A percentile compares a stretch with the other conserved stretches of the same genome.
These are phyloP conservation scores for Mitragyna speciosa DNA, from an alignment of 257 asterid genomes.

Conservation along the genomic window DNA sequence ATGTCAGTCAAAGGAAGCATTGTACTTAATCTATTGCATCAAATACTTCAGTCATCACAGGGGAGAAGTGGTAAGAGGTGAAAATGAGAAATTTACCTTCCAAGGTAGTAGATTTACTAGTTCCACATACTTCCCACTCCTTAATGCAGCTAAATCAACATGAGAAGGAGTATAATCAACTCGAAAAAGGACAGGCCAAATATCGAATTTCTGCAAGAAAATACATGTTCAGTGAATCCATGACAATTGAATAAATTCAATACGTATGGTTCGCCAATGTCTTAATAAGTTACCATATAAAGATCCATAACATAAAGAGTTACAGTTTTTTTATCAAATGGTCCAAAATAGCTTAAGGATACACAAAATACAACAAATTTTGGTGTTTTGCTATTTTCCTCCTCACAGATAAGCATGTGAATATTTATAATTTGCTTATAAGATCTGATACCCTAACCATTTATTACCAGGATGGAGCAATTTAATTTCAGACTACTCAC, in stretches of 20 bases:
- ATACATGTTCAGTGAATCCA: conserved; percentile 14
- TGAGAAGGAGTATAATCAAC: conserved; percentile 90
- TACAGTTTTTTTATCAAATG: background rate
- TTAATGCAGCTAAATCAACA: conserved; percentile 86
- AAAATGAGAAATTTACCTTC: conserved; percentile 62
- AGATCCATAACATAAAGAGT: background rate
- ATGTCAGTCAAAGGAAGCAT: background rate
- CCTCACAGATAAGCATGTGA: background rate
- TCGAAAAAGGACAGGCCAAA: conserved; percentile 73
- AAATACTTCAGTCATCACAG: background rate
- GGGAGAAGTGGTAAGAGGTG: background rate
- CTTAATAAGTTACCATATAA: background rate
- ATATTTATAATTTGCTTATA: background rate
- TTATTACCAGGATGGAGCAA: too few relatives aligned
- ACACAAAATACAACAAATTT: background rate
- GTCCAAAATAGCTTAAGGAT: background rate
- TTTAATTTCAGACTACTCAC: conserved; percentile 36
- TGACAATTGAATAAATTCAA: conserved; percentile 10
- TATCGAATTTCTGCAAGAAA: conserved; percentile 87
- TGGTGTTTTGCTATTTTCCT: background rate
- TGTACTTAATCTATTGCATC: background rate
- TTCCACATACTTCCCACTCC: conserved; percentile 96
- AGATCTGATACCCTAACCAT: background rate
- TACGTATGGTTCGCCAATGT: conserved; percentile 7
- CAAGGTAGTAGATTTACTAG: conserved; percentile 94